phyloP scores from a whole-genome alignment of 2,329 filamentous ascomycete species.

The Mariannaea sp. region DNA sequence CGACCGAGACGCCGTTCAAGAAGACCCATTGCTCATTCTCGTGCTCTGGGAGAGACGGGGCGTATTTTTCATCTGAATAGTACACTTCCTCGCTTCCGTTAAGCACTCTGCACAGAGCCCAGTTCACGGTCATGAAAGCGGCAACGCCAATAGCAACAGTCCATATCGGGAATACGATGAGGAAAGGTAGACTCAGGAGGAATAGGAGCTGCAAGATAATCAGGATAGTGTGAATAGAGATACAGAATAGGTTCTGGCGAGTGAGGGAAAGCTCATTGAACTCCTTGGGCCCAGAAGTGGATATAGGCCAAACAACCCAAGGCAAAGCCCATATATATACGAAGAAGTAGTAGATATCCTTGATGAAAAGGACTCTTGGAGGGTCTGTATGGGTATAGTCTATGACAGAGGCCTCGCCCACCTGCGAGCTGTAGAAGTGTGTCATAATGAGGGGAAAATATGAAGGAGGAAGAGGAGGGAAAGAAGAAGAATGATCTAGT shows the following conservation, averaged over 20 bases:
- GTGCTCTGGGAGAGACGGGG: constrained; percentile 54
- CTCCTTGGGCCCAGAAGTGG: constrained; percentile 54
- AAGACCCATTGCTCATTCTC: constrained; percentile 78
- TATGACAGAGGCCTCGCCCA: constrained; percentile 61
- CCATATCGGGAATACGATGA: constrained; percentile 55
- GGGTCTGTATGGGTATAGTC: constrained; percentile 65
- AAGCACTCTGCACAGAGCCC: constrained; percentile 52
- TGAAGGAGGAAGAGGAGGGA: neutral
- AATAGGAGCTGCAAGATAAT: constrained; percentile 64
- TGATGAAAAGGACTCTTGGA: constrained; percentile 55
- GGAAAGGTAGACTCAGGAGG: constrained; percentile 60
- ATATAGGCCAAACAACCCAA: constrained; percentile 63
- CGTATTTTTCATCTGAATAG: constrained; percentile 58
- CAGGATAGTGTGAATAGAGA: constrained; percentile 64
- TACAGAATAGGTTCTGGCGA: constrained; percentile 58
- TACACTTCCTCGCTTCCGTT: constrained; percentile 58
- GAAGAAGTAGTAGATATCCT: constrained; percentile 62
- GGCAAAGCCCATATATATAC: constrained; percentile 61
- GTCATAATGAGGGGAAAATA: constrained; percentile 46
- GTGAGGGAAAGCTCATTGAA: constrained; percentile 70
- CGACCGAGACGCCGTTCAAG: constrained; percentile 72
- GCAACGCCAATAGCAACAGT: constrained; percentile 46
- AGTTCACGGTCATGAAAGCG: constrained; percentile 56
- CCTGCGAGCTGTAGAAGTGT: constrained; percentile 62
- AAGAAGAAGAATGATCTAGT: neutral